Evolutionary conservation across 768 basidiomycete species (phyloP), one percentile per base, ranked within the genome.

Genomic region (Calocybe cyanea): DNA sequence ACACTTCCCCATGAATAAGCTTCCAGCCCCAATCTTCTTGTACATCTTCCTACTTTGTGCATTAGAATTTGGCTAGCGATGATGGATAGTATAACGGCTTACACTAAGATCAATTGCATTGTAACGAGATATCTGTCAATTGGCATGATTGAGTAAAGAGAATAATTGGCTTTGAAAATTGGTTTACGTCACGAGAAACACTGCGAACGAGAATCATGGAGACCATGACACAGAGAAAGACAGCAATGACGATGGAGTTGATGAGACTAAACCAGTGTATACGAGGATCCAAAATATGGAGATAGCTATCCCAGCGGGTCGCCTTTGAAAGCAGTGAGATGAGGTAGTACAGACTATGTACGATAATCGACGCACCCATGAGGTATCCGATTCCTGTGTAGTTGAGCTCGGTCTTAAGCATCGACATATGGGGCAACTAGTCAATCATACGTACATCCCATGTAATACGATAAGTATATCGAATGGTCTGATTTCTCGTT

Each of bases 21-120:
- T 98, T 98, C 95, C 95, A 98, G 1, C 95, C 95, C 79, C 86
- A 95, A 56, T 98, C 95, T 68, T 98, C 95, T 64, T 94, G 92
- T 2, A 96, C 88, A 57, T 95, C 92, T 59, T 95, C 92, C 88
- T 92, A 52, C 14, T 47, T 15, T 38, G 45, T 15, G 41, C 32
- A 18, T 43, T 23, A 21, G 25, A 8, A 10, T 18, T 30, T 18
- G 46, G 32, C 36, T 31, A 3, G 38, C 23, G 38, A 17, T 21
- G 20, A 7, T 35, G 17, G 34, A 36, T 37, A 43, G 11, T 14
- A 1, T 31, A 20, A 10, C 36, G 42, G 61, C 81, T 54, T 62
- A 91, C 90, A 51, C 85, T 88, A 31, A 96, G 69, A 60, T 96
- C 94, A 45, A 94, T 87, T 2, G 91, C 87, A 57, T 97, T 96